Conservation (phyloP, 2,329 filamentous ascomycete genomes). For the Claviceps capensis region DNA sequence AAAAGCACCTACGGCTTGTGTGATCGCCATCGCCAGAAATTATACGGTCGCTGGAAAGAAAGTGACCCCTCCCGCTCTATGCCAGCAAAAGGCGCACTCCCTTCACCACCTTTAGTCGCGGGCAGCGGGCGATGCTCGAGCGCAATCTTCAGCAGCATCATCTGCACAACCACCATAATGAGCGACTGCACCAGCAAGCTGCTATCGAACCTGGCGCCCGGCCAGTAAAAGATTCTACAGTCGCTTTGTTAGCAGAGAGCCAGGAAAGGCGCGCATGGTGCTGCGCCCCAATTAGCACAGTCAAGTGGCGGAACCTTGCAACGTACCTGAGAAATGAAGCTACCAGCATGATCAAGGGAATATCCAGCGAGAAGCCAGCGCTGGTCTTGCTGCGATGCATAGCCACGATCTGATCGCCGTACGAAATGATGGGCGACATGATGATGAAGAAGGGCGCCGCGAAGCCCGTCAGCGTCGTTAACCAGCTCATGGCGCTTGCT, state of each 20-base stretch:
- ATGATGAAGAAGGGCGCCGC: constrained; percentile 50
- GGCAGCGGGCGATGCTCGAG: constrained; percentile 52
- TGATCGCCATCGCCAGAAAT: constrained; percentile 73
- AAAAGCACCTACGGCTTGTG: constrained; percentile 43
- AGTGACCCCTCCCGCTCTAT: constrained; percentile 23
- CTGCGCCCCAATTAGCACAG: no score
- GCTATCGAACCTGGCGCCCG: constrained; percentile 49
- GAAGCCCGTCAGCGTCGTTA: constrained; percentile 38
- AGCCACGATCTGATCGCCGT: constrained; percentile 50
- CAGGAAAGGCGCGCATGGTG: no score
- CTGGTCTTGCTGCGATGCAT: constrained; percentile 53
- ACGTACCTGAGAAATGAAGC: constrained; percentile 49
- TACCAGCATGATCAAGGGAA: constrained; percentile 59
- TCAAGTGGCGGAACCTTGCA: constrained; percentile 5
- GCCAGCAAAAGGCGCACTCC: constrained; percentile 48
- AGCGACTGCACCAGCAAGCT: constrained; percentile 51
- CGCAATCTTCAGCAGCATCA: constrained; percentile 51
- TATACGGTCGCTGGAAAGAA: constrained; percentile 47
- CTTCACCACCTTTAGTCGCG: constrained; percentile 46
- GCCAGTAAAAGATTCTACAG: constrained; percentile 54
- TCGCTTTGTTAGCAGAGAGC: not conserved
- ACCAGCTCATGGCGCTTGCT: constrained; percentile 22
- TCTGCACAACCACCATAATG: constrained; percentile 51
- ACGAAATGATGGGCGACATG: constrained; percentile 49
- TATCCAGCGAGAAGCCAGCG: constrained; percentile 56